Evolutionary conservation across 1,284 basidiomycete species (phyloP), one percentile per base, ranked within the genome.

Genomic region (Heterobasidion irregulare): DNA sequence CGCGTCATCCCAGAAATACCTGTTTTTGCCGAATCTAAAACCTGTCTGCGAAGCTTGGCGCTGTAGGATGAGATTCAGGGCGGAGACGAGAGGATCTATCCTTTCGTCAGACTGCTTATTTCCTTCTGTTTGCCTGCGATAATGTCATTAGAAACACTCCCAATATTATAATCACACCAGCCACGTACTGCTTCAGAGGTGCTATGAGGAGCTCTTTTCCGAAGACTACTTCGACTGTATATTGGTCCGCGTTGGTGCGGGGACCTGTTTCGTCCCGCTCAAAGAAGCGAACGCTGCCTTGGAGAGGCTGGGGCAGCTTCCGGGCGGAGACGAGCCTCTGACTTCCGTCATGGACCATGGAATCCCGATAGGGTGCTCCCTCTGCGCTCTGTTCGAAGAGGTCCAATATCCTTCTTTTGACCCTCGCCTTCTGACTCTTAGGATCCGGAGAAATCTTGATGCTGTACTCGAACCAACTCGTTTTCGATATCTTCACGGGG

Each of bases 21-120:
- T 75, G 58, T 78, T 85, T 60, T 75, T 73, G 4, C 84, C 82
- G 2, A 85, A 77, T 8, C 80, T 79, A 9, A 80, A 71, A 1
- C 83, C 85, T 0, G 65, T 70, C 51, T 72, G 72, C 33, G 75
- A 67, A 0, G 85, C 77, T 55, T 82, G 74, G 55, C 81, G 75
- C 60, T 86, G 80, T 2, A 87, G 60, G 6, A 88, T 71, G 19
- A 89, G 73, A 59, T 90, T 88, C 49, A 87, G 67, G 2, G 85
- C 84, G 0, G 81, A 80, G 0, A 83, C 65, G 8, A 83, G 60
- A 0, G 84, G 85, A 10, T 73, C 66, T 0, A 76, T 67, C 49
- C 88, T 78, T 32, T 76, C 76, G 16, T 72, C 63, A 2, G 72
- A 45, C 66, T 69, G 0, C 70, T 57, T 1, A 69, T 61, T 15